phyloP scores from a whole-genome alignment of 306 rosid genomes.

The Datisca glomerata region DNA sequence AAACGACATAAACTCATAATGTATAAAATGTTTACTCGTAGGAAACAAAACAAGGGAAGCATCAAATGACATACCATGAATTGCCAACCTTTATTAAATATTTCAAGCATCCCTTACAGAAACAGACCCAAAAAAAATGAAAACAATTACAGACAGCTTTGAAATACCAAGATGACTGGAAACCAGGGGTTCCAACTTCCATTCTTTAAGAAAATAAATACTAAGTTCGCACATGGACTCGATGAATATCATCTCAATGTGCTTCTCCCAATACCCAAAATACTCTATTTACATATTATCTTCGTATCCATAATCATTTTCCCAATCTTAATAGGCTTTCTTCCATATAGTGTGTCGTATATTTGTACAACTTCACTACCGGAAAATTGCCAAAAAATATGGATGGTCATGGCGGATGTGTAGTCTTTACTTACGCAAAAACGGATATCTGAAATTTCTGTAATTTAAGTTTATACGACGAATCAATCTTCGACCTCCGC shows the following conservation, averaged over 20 bases:
- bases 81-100: too few relatives aligned
- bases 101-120: too few relatives aligned
- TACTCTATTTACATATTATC: slow-evolving; percentile 21
- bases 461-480: slow-evolving; percentile 8
- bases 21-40: too few relatives aligned
- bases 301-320: slow-evolving; percentile 30
- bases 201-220: too few relatives aligned
- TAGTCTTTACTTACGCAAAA: slow-evolving; percentile 19
- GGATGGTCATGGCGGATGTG: slow-evolving; percentile 24
- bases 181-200: slow-evolving; percentile 44
- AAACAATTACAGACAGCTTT: background rate
- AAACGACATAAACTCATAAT: too few relatives aligned
- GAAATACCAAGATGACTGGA: slow-evolving; percentile 31
- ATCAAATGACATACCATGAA: too few relatives aligned
- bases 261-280: slow-evolving; percentile 30
- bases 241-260: slow-evolving; percentile 40
- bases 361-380: slow-evolving; percentile 79
- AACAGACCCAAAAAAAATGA: too few relatives aligned
- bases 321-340: slow-evolving; percentile 35
- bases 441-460: slow-evolving; percentile 7
- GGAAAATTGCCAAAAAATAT: slow-evolving; percentile 51
- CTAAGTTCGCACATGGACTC: slow-evolving; percentile 86
- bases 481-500: slow-evolving; percentile 15
- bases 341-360: slow-evolving; percentile 69
- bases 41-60: too few relatives aligned